Percentiles rank a stretch among this genome's conserved stretches.
phyloP scores from a whole-genome alignment of 2,329 filamentous ascomycete genomes.

The Calonectria ilicicola region DNA sequence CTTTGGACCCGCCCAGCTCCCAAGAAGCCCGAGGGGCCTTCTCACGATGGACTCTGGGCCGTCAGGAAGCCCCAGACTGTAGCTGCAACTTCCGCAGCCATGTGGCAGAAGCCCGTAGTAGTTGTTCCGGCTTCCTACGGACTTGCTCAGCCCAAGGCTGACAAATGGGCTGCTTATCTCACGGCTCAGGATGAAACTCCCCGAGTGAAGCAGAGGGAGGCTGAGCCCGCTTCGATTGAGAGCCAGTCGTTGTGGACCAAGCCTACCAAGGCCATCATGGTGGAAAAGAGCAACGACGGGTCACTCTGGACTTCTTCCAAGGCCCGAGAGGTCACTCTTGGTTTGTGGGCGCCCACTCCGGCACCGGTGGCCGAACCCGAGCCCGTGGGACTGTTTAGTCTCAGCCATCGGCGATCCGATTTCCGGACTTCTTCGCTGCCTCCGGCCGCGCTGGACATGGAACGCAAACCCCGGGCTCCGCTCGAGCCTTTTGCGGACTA shows the following conservation, averaged over 20 bases:
- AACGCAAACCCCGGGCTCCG: conserved; percentile 32
- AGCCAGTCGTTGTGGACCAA: conserved; percentile 40
- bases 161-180: conserved; percentile 41
- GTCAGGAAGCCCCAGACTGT: conserved; percentile 23
- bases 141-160: conserved; percentile 47
- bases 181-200: conserved; percentile 33
- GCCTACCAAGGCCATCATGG: conserved; percentile 26
- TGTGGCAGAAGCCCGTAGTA: conserved; percentile 37
- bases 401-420: conserved; percentile 40
- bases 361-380: conserved; percentile 29
- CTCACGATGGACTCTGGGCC: conserved; percentile 39
- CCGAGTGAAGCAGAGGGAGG: conserved; percentile 41
- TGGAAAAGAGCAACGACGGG: conserved; percentile 24
- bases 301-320: conserved; percentile 37
- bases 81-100: conserved; percentile 27
- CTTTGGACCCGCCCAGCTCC: conserved; percentile 48
- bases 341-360: conserved; percentile 38
- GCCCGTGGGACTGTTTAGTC: conserved; percentile 39
- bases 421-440: conserved; percentile 37
- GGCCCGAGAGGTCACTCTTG: conserved; percentile 34
- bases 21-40: conserved; percentile 30
- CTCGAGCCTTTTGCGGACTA: conserved; percentile 36
- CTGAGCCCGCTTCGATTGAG: conserved; percentile 32
- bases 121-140: conserved; percentile 35
- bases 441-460: conserved; percentile 39